Percentiles rank a stretch among this genome's conserved stretches.
phyloP scores from a whole-genome alignment of 2,329 filamentous ascomycete species.

The Dryadomyces quercus-mongolicae region DNA sequence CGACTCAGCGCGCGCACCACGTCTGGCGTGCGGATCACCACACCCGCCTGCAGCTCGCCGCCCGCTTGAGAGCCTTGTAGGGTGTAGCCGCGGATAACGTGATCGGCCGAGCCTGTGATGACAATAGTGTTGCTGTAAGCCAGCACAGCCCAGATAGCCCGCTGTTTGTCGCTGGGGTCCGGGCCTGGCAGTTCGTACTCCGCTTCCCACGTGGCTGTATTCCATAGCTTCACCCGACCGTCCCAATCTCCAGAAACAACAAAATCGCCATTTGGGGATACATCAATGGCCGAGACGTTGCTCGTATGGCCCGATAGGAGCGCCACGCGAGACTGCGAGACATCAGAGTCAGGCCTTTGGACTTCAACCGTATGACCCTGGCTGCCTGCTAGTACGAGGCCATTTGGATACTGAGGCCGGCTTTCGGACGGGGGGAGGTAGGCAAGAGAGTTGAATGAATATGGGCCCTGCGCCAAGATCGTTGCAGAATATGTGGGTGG shows the following conservation, averaged over 20 bases:
- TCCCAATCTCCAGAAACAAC: slow-evolving; percentile 95
- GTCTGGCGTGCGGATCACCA: slow-evolving; percentile 56
- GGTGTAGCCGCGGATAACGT: slow-evolving; percentile 75
- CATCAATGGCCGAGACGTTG: slow-evolving; percentile 81
- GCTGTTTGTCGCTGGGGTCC: slow-evolving; percentile 19
- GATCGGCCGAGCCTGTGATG: slow-evolving; percentile 87
- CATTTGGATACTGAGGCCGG: slow-evolving; percentile 51
- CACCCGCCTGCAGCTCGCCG: slow-evolving; percentile 37
- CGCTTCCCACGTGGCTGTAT: slow-evolving; percentile 72
- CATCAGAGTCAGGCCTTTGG: slow-evolving; percentile 53
- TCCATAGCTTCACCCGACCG: slow-evolving; percentile 75
- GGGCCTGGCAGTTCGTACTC: slow-evolving; percentile 54
- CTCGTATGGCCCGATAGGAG: slow-evolving; percentile 75
- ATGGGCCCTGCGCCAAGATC: slow-evolving; percentile 67
- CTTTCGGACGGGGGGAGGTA: slow-evolving; percentile 53
- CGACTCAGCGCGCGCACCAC: slow-evolving; percentile 81
- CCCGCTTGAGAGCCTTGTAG: slow-evolving; percentile 37
- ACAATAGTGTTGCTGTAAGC: slow-evolving; percentile 69
- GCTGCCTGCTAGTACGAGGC: slow-evolving; percentile 76
- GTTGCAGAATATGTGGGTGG: slow-evolving; percentile 64
- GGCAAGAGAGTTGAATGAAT: slow-evolving; percentile 78
- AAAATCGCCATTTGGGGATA: slow-evolving; percentile 57
- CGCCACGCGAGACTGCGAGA: slow-evolving; percentile 69
- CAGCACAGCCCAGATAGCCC: slow-evolving; percentile 81
- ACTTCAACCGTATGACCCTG: slow-evolving; percentile 91